A percentile compares a stretch with the other conserved stretches of the same genome.
These are phyloP conservation scores for Toxicodendron radicans DNA, from an alignment of 345 rosid genomes.

Conservation along the genomic window DNA sequence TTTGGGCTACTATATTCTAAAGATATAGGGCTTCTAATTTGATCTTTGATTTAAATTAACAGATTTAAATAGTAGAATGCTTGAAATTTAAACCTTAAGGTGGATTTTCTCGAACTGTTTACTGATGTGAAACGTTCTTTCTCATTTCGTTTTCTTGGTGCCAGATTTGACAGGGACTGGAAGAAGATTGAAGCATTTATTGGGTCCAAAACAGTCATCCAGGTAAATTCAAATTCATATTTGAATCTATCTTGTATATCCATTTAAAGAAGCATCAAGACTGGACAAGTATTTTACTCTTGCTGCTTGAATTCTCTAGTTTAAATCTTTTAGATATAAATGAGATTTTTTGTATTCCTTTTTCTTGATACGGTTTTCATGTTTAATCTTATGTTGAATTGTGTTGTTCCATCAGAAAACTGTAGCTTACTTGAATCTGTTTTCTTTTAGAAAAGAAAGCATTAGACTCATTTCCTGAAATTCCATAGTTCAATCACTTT, in stretches of 20 bases:
- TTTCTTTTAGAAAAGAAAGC: background rate
- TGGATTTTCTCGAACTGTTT: background rate
- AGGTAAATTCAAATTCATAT: constrained; percentile 44
- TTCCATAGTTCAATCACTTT: background rate
- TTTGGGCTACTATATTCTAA: background rate
- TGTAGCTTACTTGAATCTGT: background rate
- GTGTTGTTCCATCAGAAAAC: background rate
- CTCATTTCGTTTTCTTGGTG: constrained; percentile 8
- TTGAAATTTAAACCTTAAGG: background rate
- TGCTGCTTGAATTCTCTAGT: background rate
- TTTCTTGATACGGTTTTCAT: background rate
- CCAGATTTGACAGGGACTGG: constrained; percentile 96
- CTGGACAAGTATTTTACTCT: background rate
- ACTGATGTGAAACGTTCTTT: background rate
- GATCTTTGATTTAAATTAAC: background rate
- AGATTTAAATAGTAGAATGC: background rate
- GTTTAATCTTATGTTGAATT: constrained; percentile 5
- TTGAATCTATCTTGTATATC: background rate
- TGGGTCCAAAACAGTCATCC: constrained; percentile 91
- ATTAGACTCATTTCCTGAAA: background rate
- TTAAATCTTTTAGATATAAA: background rate
- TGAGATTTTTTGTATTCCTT: background rate
- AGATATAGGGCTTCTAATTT: background rate
- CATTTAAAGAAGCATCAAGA: background rate
- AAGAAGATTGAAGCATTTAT: constrained; percentile 97